Evolutionary conservation across 2,329 filamentous ascomycete genomes (phyloP).

Genomic region (Pestalotiopsis sp.): DNA sequence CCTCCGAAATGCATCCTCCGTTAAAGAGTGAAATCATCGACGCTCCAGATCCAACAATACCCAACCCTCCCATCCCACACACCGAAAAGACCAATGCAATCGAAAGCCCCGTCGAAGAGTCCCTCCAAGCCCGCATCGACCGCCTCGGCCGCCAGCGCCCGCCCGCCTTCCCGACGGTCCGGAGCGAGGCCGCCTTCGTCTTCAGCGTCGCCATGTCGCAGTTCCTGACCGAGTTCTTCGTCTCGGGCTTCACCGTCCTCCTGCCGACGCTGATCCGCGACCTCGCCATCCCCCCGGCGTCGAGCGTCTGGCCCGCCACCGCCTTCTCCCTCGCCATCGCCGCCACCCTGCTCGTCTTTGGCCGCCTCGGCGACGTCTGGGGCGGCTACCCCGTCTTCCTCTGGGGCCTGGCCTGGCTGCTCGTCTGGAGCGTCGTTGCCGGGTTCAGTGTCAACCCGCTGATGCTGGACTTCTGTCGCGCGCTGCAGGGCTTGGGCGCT

Average conservation of each 20-base stretch:
- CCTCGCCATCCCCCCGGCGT: slow-evolving; percentile 64
- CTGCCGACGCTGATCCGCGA: slow-evolving; percentile 65
- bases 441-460: slow-evolving; percentile 69
- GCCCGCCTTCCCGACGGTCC: slow-evolving; percentile 48
- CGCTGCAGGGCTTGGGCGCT: slow-evolving; percentile 73
- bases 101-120: not conserved
- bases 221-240: slow-evolving; percentile 70
- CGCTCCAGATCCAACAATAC: not conserved
- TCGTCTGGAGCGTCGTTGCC: slow-evolving; percentile 68
- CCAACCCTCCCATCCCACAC: not conserved
- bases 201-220: slow-evolving; percentile 62
- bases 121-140: slow-evolving; percentile 43
- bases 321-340: slow-evolving; percentile 60
- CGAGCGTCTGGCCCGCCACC: slow-evolving; percentile 64
- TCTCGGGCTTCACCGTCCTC: slow-evolving; percentile 76
- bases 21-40: not conserved
- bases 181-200: slow-evolving; percentile 59
- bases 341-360: slow-evolving; percentile 63
- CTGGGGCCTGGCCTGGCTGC: slow-evolving; percentile 63
- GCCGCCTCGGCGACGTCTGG: slow-evolving; percentile 64
- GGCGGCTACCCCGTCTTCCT: slow-evolving; percentile 66
- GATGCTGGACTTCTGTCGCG: slow-evolving; percentile 75
- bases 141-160: slow-evolving; percentile 61
- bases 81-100: not conserved
- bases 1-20: not conserved